Evolutionary conservation across 2,329 filamentous ascomycete species (phyloP), one percentile per base, ranked within the genome.

Genomic region (Fusarium compactum): DNA sequence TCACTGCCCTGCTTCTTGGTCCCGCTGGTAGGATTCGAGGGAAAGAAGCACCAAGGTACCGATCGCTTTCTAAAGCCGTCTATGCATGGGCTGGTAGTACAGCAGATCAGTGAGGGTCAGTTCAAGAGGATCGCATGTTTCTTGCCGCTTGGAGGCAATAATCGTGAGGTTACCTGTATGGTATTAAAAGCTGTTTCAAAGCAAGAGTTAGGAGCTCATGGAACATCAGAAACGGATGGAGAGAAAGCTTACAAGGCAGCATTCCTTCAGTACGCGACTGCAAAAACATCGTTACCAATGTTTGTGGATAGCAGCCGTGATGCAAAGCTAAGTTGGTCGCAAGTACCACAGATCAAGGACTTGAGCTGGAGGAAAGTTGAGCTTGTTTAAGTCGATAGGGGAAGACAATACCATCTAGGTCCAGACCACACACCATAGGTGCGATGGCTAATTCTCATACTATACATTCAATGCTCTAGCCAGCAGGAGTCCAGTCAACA

Each of bases 251-350:
- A 7, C 18, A n/a, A 38, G 10, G 1, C 18, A n/a, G 10, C 18
- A n/a, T 38, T 38, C 1, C 18, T 38, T 7, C 0, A 38, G 34
- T 38, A 38, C 34, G 10, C 34, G 3, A 12, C 6, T 38, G 0
- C 18, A 38, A 5, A n/a, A 38, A 38, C 10, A 4, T 38, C 18
- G 0, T 12, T 38, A 6, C 18, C 34, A 7, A 38, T n/a, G 3
- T 12, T 12, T n/a, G 10, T 0, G 5, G 18, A n/a, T n/a, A 4
- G 3, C 34, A 11, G 2, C 16, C 1, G 1, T 12, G 6, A 7
- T 12, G 34, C 3, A 38, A 12, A 12, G 1, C 34, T 12, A 38
- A 38, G 2, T 18, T 38, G 34, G 18, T 38, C 34, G 10, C 18
- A 38, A 38, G 18, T n/a, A 12, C 34, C 34, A 38, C 34, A 38